Conservation (phyloP, 2,329 filamentous ascomycete species). For the Fusarium heterosporum region DNA sequence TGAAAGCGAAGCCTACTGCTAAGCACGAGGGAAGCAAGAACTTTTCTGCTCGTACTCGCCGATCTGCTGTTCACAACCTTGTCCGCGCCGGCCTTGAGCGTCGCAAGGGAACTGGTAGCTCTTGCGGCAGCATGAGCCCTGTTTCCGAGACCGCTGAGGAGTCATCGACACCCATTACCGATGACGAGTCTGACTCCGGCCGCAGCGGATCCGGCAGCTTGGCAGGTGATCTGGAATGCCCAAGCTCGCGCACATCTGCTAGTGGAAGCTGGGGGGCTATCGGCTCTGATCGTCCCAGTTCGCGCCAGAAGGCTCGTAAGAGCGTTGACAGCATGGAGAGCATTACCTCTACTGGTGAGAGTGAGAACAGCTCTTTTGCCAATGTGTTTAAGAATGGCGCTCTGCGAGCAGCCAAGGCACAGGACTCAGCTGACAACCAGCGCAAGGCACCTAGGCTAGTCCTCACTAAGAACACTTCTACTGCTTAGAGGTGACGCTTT, state of each 20-base stretch:
- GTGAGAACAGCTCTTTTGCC: conserved; percentile 71
- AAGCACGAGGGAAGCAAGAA: conserved; percentile 98
- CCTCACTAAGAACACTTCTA: conserved; percentile 70
- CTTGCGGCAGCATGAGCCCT: conserved; percentile 84
- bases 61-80: conserved; percentile 90
- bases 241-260: conserved; percentile 80
- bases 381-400: conserved; percentile 72
- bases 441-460: conserved; percentile 89
- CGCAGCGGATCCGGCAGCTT: conserved; percentile 83
- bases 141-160: conserved; percentile 82
- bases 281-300: conserved; percentile 84
- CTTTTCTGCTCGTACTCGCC: conserved; percentile 91
- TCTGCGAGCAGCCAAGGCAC: conserved; percentile 63
- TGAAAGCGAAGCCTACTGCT: conserved; percentile 87
- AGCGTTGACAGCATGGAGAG: conserved; percentile 75
- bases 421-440: conserved; percentile 69
- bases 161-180: conserved; percentile 74
- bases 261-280: conserved; percentile 83
- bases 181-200: conserved; percentile 79
- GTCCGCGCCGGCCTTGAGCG: conserved; percentile 90
- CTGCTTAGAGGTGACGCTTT: conserved; percentile 44
- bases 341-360: conserved; percentile 59
- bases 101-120: conserved; percentile 79
- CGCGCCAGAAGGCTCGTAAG: conserved; percentile 72
- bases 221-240: conserved; percentile 76